Base-by-base conservation (phyloP, 768 basidiomycete species). In the Amanita exitialis region DNA sequence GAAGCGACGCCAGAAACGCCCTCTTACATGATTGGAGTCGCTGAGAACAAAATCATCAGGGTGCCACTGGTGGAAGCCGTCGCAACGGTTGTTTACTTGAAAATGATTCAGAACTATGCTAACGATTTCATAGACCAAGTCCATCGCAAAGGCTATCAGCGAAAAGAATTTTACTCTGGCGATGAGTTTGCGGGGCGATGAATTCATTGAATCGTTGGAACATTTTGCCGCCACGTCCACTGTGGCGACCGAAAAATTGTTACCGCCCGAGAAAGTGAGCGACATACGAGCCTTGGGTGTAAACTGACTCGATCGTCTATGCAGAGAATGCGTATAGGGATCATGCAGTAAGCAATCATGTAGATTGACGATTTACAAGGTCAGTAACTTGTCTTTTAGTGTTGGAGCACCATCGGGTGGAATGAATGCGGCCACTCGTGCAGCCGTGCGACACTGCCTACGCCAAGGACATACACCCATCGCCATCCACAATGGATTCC, bases 321-420 rank as follows among this genome's bases (percentile, higher is more conserved):
- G 6, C 52, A 90, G 87, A 73, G 83, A 56, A 82, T 92, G 71
- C 81, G 85, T 16, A 66, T 91, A 44, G 88, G 80, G 1, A 83
- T 92, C 53, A 82, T 91, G 71, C 89, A 91, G 90, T 89, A 68
- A 70, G 85, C 64, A n/a, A 10, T n/a, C 21, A 3, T 23, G 20
- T 9, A 20, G 21, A 41, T 41, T 21, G 13, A 18, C 10, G 16
- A 16, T 10, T 51, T 7, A 27, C 18, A 34, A 7, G 3, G 16
- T 52, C 30, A 57, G 37, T 21, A 42, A 47, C n/a, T 16, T 20
- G 38, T 50, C 3, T 32, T 30, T 18, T 57, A 95, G 93, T 61
- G 83, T 93, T 61, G 95, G 96, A 46, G 96, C 96, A 1, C 95
- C 96, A 4, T 96, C 96, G 2, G 95, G 95, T 42, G 96, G 96